These are phyloP conservation scores for Ganoderma lucidum DNA, from an alignment of 1,284 basidiomycete species.

Conservation along the genomic window DNA sequence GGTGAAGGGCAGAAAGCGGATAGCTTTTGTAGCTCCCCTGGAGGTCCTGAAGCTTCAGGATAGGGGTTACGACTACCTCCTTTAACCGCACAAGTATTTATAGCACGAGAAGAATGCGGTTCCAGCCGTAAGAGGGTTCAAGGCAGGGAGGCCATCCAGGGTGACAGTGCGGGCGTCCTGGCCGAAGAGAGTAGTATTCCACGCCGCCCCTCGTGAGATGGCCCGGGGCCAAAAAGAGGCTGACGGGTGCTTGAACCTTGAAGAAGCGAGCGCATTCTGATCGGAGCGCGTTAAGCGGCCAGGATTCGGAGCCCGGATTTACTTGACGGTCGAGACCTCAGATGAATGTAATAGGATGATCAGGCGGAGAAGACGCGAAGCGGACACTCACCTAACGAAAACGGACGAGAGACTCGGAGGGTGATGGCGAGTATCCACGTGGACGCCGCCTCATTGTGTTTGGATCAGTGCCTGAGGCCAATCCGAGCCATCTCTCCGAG, in stretches of 20 bases:
- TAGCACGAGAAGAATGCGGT: neutral
- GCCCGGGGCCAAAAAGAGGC: conserved; percentile 17
- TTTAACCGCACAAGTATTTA: conserved; percentile 2
- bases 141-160: conserved; percentile 2
- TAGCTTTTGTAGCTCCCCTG: neutral
- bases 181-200: conserved; percentile 15
- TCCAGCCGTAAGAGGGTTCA: neutral
- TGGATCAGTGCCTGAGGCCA: conserved; percentile 8
- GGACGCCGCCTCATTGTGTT: conserved; percentile 12
- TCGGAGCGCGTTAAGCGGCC: neutral
- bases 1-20: neutral
- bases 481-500: neutral
- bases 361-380: conserved; percentile 6
- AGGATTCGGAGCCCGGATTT: neutral
- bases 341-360: neutral
- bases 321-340: neutral
- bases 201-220: conserved; percentile 7
- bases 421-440: conserved; percentile 21
- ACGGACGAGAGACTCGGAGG: conserved; percentile 15
- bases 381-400: neutral
- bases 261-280: neutral
- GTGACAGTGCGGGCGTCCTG: conserved; percentile 3
- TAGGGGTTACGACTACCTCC: neutral
- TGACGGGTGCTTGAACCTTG: conserved; percentile 16
- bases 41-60: neutral